These are phyloP conservation scores for Saksenaea vasiformis DNA, from an alignment of 371 early-diverging fungal genomes.

Conservation along the genomic window DNA sequence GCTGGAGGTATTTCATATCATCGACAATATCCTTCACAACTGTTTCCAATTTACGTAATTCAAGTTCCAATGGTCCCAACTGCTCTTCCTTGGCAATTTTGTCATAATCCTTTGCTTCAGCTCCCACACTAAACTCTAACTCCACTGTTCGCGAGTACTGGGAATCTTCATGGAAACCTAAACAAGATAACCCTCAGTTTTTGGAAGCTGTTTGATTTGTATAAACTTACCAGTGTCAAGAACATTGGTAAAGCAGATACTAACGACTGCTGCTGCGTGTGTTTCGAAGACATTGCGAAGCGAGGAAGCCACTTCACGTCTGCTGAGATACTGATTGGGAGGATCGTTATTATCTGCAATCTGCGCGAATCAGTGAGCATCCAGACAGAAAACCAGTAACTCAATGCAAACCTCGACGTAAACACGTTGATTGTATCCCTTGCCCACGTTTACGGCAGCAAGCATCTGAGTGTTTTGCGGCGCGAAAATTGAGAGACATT, in stretches of 20 bases:
- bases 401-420: slow-evolving; percentile 58
- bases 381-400: background rate
- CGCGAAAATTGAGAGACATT: slow-evolving; percentile 75
- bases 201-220: background rate
- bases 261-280: slow-evolving; percentile 75
- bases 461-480: slow-evolving; percentile 66
- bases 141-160: slow-evolving; percentile 60
- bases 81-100: slow-evolving; percentile 71
- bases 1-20: slow-evolving; percentile 77
- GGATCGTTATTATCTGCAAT: slow-evolving; percentile 61
- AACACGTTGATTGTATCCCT: slow-evolving; percentile 66
- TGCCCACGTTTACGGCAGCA: slow-evolving; percentile 63
- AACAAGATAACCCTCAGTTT: background rate
- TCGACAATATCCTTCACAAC: slow-evolving; percentile 71
- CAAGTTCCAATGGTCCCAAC: slow-evolving; percentile 82
- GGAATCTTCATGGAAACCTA: slow-evolving; percentile 61
- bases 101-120: slow-evolving; percentile 74
- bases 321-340: slow-evolving; percentile 61
- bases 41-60: slow-evolving; percentile 75
- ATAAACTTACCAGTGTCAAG: slow-evolving; percentile 56
- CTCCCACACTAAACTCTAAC: slow-evolving; percentile 81
- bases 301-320: slow-evolving; percentile 55
- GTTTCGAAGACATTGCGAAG: slow-evolving; percentile 66
- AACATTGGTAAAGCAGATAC: slow-evolving; percentile 83
- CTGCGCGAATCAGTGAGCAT: slow-evolving; percentile 24